Percentiles rank a stretch among this genome's conserved stretches.
Evolutionary conservation across 2,329 filamentous ascomycete genomes (phyloP).

Genomic region (Arthrobotrys entomopaga): DNA sequence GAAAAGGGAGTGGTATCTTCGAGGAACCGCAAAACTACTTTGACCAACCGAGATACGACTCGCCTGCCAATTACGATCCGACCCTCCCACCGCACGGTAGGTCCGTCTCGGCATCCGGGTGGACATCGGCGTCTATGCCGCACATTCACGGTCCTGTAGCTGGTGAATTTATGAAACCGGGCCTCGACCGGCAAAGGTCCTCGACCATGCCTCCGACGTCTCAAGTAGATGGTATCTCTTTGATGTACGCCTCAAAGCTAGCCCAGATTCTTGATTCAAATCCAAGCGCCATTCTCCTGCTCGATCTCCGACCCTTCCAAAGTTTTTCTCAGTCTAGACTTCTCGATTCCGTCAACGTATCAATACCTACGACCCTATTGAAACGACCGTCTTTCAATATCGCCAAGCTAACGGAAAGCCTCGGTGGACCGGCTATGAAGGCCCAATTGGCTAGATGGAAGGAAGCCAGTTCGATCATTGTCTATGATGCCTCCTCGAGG

Average conservation of each 20-base stretch:
- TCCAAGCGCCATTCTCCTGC: slow-evolving; percentile 69
- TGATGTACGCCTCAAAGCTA: slow-evolving; percentile 56
- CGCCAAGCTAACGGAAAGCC: slow-evolving; percentile 85
- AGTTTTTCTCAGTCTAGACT: slow-evolving; percentile 82
- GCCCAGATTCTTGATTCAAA: slow-evolving; percentile 56
- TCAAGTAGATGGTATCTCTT: slow-evolving; percentile 56
- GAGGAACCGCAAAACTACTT: slow-evolving; percentile 52
- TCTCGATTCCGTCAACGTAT: slow-evolving; percentile 84
- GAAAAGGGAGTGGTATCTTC: slow-evolving; percentile 34
- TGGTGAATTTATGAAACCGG: slow-evolving; percentile 34
- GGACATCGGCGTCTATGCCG: slow-evolving; percentile 37
- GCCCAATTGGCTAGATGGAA: slow-evolving; percentile 80
- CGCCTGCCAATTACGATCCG: slow-evolving; percentile 28
- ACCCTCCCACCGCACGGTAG: slow-evolving; percentile 32
- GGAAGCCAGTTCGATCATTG: slow-evolving; percentile 78
- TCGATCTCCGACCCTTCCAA: slow-evolving; percentile 88
- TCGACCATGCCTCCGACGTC: slow-evolving; percentile 55
- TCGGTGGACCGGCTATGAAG: slow-evolving; percentile 76
- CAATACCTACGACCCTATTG: slow-evolving; percentile 91
- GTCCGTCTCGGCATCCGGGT: slow-evolving; percentile 50
- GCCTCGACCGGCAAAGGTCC: slow-evolving; percentile 51
- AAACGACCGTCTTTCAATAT: slow-evolving; percentile 92
- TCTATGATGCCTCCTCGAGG: slow-evolving; percentile 82
- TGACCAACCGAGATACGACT: slow-evolving; percentile 49
- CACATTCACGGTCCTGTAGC: slow-evolving; percentile 39